These are phyloP conservation scores for Epichloe amarillans DNA, from an alignment of 2,329 filamentous ascomycete genomes.

Conservation along the genomic window DNA sequence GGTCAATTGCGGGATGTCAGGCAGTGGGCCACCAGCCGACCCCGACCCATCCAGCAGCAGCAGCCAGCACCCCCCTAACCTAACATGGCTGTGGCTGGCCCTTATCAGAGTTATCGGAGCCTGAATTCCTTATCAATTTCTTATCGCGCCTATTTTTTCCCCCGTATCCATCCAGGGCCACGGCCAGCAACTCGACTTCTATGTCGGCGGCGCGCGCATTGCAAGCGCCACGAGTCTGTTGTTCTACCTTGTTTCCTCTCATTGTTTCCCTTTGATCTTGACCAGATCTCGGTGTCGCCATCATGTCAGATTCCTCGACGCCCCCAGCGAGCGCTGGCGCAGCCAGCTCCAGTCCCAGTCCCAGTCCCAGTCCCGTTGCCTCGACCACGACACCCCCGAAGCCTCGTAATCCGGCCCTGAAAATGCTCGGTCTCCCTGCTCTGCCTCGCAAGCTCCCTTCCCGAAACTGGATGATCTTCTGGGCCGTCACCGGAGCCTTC, in stretches of 20 bases:
- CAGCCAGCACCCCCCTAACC: no score
- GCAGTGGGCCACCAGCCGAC: no score
- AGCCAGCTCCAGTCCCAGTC: slow-evolving; percentile 3
- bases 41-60: no score
- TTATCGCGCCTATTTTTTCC: slow-evolving; percentile 15
- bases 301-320: background rate
- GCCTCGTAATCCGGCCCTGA: slow-evolving; percentile 54
- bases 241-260: background rate
- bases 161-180: background rate
- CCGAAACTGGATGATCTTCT: slow-evolving; percentile 96
- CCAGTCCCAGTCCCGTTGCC: background rate
- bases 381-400: slow-evolving; percentile 20
- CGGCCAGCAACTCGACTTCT: background rate
- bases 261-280: background rate
- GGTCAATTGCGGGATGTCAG: background rate
- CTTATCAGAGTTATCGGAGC: background rate
- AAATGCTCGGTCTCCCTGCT: slow-evolving; percentile 73
- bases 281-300: background rate
- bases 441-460: slow-evolving; percentile 78
- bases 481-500: slow-evolving; percentile 64
- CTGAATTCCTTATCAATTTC: background rate
- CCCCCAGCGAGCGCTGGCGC: background rate
- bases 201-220: background rate
- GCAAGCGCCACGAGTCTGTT: slow-evolving; percentile 1
- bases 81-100: background rate